Percentiles rank a stretch among this genome's conserved stretches.
These are phyloP conservation scores for Phoma sp. DNA, from an alignment of 2,329 filamentous ascomycete genomes.

Conservation along the genomic window DNA sequence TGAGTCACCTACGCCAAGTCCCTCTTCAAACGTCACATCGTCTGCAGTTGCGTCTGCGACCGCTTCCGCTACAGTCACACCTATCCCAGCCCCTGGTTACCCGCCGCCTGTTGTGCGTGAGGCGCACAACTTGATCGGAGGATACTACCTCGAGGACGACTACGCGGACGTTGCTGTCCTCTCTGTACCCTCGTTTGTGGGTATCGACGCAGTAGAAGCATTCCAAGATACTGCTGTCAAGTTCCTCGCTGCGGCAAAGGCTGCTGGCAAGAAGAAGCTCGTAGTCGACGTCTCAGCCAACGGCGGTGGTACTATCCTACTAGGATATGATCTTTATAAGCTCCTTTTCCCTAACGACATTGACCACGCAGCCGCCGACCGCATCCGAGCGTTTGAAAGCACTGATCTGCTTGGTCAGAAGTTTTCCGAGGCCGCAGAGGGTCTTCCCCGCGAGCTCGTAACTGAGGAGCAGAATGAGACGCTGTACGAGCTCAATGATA, in stretches of 20 bases:
- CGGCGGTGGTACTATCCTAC: slow-evolving; percentile 64
- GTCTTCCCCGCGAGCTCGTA: slow-evolving; percentile 40
- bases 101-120: slow-evolving; percentile 53
- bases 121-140: slow-evolving; percentile 52
- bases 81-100: slow-evolving; percentile 51
- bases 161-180: slow-evolving; percentile 57
- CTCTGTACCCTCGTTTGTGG: slow-evolving; percentile 52
- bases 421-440: slow-evolving; percentile 42
- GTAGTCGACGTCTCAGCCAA: slow-evolving; percentile 66
- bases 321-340: slow-evolving; percentile 69
- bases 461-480: slow-evolving; percentile 47
- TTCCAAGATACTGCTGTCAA: slow-evolving; percentile 53
- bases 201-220: slow-evolving; percentile 34
- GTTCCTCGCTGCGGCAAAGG: slow-evolving; percentile 53
- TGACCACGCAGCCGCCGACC: slow-evolving; percentile 57
- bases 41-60: slow-evolving; percentile 22
- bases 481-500: slow-evolving; percentile 32
- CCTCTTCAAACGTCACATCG: slow-evolving; percentile 16
- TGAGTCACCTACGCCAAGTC: slow-evolving; percentile 27
- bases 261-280: slow-evolving; percentile 64
- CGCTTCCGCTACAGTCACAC: slow-evolving; percentile 25
- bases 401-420: slow-evolving; percentile 54
- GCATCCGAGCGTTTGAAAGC: slow-evolving; percentile 59
- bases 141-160: slow-evolving; percentile 55
- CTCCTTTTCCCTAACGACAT: slow-evolving; percentile 59